Percentiles rank a stretch among this genome's conserved stretches.
These are phyloP conservation scores for Xylaria bambusicola DNA, from an alignment of 495 filamentous ascomycete genomes.

Conservation along the genomic window DNA sequence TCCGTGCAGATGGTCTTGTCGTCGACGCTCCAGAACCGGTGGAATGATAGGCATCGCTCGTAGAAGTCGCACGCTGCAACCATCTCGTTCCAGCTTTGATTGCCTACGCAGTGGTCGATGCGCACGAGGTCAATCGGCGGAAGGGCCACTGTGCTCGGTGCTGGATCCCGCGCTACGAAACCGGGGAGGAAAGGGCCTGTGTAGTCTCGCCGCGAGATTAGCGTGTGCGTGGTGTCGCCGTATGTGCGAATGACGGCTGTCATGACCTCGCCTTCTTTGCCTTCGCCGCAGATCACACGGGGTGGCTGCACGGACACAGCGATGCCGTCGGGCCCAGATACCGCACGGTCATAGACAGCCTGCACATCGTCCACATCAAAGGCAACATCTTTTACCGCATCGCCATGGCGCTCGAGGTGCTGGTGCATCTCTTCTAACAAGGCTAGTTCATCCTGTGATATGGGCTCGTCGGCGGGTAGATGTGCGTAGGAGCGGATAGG, in stretches of 20 bases:
- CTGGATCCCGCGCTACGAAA: slow-evolving; percentile 55
- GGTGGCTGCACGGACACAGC: slow-evolving; percentile 66
- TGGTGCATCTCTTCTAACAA: slow-evolving; percentile 68
- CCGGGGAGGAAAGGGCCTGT: slow-evolving; percentile 78
- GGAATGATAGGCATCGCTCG: slow-evolving; percentile 84
- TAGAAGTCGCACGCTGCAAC: slow-evolving; percentile 83
- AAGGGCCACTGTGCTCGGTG: slow-evolving; percentile 33
- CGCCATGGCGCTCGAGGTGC: slow-evolving; percentile 80
- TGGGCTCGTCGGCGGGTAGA: slow-evolving; percentile 51
- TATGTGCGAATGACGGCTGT: slow-evolving; percentile 82
- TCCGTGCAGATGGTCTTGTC: slow-evolving; percentile 86
- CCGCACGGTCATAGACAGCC: slow-evolving; percentile 69
- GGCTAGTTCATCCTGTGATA: slow-evolving; percentile 53
- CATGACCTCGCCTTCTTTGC: slow-evolving; percentile 58
- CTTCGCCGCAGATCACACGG: slow-evolving; percentile 38
- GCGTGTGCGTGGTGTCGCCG: slow-evolving; percentile 88
- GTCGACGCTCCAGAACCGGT: slow-evolving; percentile 93
- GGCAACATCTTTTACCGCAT: slow-evolving; percentile 87
- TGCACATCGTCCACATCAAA: slow-evolving; percentile 87
- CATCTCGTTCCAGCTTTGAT: slow-evolving; percentile 91
- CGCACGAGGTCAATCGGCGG: slow-evolving; percentile 66
- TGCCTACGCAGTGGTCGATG: slow-evolving; percentile 93
- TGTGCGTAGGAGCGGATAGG: slow-evolving; percentile 66
- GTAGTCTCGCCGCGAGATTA: slow-evolving; percentile 70
- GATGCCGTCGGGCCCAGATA: slow-evolving; percentile 55